These are phyloP conservation scores for Atkinsonella texensis DNA, from an alignment of 2,329 filamentous ascomycete species.

Conservation along the genomic window DNA sequence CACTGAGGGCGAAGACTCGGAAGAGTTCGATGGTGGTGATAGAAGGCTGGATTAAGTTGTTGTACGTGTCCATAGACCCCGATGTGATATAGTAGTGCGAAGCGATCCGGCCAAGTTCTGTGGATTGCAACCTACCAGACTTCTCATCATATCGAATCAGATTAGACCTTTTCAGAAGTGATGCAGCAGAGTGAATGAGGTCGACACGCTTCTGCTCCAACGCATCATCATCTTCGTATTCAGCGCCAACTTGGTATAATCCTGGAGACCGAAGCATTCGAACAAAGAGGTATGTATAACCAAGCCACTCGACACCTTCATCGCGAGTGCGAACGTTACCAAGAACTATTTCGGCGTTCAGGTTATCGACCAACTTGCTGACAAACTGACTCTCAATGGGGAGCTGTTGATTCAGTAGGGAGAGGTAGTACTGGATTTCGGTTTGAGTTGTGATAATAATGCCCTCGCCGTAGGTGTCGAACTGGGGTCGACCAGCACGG, in stretches of 20 bases:
- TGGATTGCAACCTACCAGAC: conserved; percentile 75
- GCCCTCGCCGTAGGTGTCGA: conserved; percentile 93
- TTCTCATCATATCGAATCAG: conserved; percentile 95
- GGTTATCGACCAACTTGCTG: conserved; percentile 83
- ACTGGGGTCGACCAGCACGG: conserved; percentile 90
- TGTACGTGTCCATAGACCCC: conserved; percentile 94
- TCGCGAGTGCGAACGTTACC: conserved; percentile 86
- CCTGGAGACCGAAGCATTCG: conserved; percentile 94
- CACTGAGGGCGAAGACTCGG: conserved; percentile 88
- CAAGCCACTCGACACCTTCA: conserved; percentile 97
- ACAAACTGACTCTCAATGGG: conserved; percentile 96
- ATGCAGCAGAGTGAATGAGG: conserved; percentile 84
- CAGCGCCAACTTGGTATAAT: conserved; percentile 87
- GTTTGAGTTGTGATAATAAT: conserved; percentile 95
- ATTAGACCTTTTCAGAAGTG: conserved; percentile 73
- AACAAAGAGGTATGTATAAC: conserved; percentile 95
- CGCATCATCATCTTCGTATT: conserved; percentile 85
- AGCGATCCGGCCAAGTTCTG: conserved; percentile 87
- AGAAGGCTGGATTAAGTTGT: conserved; percentile 83
- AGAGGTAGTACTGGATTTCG: conserved; percentile 96
- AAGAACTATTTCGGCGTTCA: conserved; percentile 92
- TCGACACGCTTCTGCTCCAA: conserved; percentile 97
- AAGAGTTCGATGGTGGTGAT: conserved; percentile 94
- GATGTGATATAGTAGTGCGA: conserved; percentile 98
- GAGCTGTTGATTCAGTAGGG: conserved; percentile 89